Conservation (phyloP, 2,329 filamentous ascomycete species). For the Pseudogymnoascus sp. region DNA sequence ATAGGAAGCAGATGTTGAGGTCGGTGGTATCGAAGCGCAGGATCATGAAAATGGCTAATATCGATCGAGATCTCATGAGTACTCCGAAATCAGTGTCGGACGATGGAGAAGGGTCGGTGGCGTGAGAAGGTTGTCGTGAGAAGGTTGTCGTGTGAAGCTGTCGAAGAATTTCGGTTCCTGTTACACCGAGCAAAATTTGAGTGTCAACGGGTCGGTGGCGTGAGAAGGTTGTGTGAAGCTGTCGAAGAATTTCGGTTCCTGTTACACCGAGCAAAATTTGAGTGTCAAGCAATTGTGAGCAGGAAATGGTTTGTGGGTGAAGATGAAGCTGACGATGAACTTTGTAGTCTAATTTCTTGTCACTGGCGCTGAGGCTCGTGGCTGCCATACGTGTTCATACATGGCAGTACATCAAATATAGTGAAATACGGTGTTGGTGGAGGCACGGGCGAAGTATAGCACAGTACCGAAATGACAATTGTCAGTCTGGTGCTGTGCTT, state of each 20-base stretch:
- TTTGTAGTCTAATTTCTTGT: background rate
- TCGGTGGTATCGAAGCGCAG: background rate
- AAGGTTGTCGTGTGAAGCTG: background rate
- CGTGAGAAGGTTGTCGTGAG: background rate
- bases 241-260: background rate
- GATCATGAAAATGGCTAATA: background rate
- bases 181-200: slow-evolving; percentile 1
- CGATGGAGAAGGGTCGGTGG: background rate
- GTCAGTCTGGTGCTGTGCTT: background rate
- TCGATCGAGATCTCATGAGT: background rate
- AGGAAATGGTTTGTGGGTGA: background rate
- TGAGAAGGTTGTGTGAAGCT: background rate
- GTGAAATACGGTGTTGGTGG: background rate
- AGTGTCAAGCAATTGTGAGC: background rate
- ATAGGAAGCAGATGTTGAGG: background rate
- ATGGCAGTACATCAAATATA: background rate
- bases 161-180: background rate
- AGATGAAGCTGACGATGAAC: background rate
- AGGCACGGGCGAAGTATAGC: background rate
- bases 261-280: slow-evolving; percentile 1
- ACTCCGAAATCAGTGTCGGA: background rate
- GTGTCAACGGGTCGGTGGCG: background rate
- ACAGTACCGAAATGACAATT: background rate
- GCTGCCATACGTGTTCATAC: background rate
- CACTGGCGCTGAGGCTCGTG: background rate